Conservation (phyloP, 495 filamentous ascomycete species). For the Talaromyces adpressus region DNA sequence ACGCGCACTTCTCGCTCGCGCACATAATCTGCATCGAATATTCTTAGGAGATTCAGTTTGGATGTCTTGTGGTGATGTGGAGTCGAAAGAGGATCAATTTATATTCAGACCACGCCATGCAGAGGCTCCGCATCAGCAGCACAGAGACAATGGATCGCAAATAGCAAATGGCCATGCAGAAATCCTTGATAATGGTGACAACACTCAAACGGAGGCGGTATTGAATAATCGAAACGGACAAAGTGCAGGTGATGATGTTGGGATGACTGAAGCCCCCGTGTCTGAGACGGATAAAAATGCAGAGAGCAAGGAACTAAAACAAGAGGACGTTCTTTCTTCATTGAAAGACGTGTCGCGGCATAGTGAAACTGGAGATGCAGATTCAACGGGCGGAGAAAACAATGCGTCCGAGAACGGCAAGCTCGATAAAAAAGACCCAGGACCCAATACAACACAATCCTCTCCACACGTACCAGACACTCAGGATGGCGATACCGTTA, state of each 20-base stretch:
- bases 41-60: constrained; percentile 75
- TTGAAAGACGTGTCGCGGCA: constrained; percentile 34
- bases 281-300: constrained; percentile 10
- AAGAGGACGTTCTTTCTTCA: constrained; percentile 32
- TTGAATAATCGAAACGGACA: neutral
- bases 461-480: neutral
- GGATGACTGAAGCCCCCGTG: constrained; percentile 35
- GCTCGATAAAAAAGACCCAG: neutral
- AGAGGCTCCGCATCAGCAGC: constrained; percentile 11
- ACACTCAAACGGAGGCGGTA: neutral
- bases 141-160: neutral
- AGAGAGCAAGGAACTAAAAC: constrained; percentile 25
- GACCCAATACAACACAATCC: neutral
- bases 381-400: constrained; percentile 11
- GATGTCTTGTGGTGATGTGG: constrained; percentile 58
- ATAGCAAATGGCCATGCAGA: neutral
- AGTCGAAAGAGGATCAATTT: constrained; percentile 29
- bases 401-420: neutral
- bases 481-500: neutral
- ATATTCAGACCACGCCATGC: constrained; percentile 31
- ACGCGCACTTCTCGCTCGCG: constrained; percentile 63
- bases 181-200: neutral
- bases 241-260: constrained; percentile 26
- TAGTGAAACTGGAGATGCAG: constrained; percentile 13
- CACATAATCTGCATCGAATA: constrained; percentile 68